Base-by-base conservation (phyloP, 2,329 filamentous ascomycete genomes). In the Boeremia lycopersici region DNA sequence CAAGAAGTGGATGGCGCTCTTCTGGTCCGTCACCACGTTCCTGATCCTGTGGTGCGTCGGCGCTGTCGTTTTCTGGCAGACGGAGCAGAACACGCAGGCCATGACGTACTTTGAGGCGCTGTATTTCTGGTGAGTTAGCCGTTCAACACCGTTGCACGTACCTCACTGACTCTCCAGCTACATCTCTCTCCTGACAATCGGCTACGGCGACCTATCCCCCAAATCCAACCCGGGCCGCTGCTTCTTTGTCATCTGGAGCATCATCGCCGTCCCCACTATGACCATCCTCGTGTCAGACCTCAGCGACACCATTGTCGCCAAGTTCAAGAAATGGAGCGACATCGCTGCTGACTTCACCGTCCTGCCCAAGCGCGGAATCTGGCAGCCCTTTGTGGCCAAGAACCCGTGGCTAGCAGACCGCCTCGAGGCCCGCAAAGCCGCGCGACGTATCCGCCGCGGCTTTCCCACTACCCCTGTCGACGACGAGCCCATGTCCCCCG, bases 201-300 rank as follows among this genome's bases (percentile, higher is more conserved):
- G 93, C 1, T 96, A 96, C 64, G 93, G 93, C 3, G 91, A 96
- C 61, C 74, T 88, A 5, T 86, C 87, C 1, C 91, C 91, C 0
- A 79, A 86, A n/a, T 90, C 88, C 2, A 93, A 92, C 60, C 83
- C 87, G 0, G 91, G 90, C 1, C 87, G 90, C 49, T 86, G 90
- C 0, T 96, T 96, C 72, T 97, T 96, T 66, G 90, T 97, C n/a
- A 87, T 96, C 51, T 97, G 93, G 93, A 90, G 88, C 12, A 74
- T 97, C 1, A 82, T 96, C 25, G 91, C 92, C 0, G 81, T 96
- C 3, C 93, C 93, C 0, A 93, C 90, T 2, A 93, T 93, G 83
- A 96, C 93, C 0, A 87, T 96, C 15, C 82, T 97, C 11, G 66
- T 75, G 9, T 68, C 63, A 0, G 67, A 75, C 48, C 59, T 95